A percentile compares a stretch with the other conserved stretches of the same genome.
These are phyloP conservation scores for Annulohypoxylon moriforme DNA, from an alignment of 495 filamentous ascomycete species.

Conservation along the genomic window DNA sequence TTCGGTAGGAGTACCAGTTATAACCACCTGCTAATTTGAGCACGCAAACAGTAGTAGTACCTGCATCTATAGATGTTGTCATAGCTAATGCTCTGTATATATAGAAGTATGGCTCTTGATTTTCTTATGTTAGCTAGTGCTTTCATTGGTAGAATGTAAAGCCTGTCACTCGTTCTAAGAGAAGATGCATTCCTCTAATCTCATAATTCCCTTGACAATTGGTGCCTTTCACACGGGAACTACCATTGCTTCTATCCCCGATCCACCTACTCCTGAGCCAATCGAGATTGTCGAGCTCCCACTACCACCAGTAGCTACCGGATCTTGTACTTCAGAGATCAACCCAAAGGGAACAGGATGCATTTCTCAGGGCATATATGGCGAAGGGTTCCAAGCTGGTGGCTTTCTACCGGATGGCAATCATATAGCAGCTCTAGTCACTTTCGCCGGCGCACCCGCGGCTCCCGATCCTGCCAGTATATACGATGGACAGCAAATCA, in stretches of 20 bases:
- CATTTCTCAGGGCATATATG: slow-evolving; percentile 2
- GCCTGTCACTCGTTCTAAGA: not conserved
- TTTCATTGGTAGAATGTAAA: not conserved
- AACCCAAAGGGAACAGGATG: slow-evolving; percentile 43
- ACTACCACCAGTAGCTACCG: slow-evolving; percentile 37
- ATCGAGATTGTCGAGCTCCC: slow-evolving; percentile 38
- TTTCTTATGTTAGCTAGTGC: too few species aligned
- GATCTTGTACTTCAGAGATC: slow-evolving; percentile 29
- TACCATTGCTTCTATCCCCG: not conserved
- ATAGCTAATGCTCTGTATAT: not conserved
- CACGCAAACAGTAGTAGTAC: too few species aligned
- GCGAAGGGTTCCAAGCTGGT: not conserved
- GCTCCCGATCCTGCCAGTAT: slow-evolving; percentile 40
- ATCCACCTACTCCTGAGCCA: slow-evolving; percentile 18
- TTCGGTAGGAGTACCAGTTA: too few species aligned
- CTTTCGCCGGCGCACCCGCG: slow-evolving; percentile 29
- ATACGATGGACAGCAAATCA: slow-evolving; percentile 22
- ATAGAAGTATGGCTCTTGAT: not conserved
- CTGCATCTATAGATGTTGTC: too few species aligned
- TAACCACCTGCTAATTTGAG: too few species aligned
- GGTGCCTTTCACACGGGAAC: not conserved
- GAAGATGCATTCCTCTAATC: not conserved
- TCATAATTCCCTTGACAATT: not conserved
- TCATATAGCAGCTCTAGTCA: slow-evolving; percentile 11
- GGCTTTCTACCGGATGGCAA: not conserved